Evolutionary conservation across 2,329 filamentous ascomycete species (phyloP).

Genomic region (Trematosphaeria pertusa): DNA sequence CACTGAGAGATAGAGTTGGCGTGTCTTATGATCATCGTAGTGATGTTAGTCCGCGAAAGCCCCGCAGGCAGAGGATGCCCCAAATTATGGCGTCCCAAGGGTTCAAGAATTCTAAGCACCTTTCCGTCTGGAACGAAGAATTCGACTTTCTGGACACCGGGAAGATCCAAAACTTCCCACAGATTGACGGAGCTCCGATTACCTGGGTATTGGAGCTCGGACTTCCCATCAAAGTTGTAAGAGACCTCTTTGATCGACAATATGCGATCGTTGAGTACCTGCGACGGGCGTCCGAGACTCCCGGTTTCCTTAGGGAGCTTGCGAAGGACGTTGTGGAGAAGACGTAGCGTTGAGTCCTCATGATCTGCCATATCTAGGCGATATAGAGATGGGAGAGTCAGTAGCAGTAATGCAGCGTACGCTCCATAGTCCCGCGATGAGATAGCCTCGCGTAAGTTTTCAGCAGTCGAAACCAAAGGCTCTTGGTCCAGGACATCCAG

Average conservation of each 20-base stretch:
- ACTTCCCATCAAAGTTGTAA: slow-evolving; percentile 26
- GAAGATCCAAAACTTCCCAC: slow-evolving; percentile 23
- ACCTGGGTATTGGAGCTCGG: slow-evolving; percentile 17
- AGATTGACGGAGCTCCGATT: slow-evolving; percentile 9
- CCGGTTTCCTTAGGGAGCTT: slow-evolving; percentile 19
- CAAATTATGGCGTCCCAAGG: no score
- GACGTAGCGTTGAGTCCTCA: slow-evolving; percentile 25
- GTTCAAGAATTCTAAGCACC: slow-evolving; percentile 1
- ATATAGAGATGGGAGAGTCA: slow-evolving; percentile 27
- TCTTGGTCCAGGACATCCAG: slow-evolving; percentile 20
- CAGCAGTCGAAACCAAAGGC: slow-evolving; percentile 19
- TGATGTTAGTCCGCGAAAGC: slow-evolving; percentile 27
- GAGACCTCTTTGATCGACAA: slow-evolving; percentile 24
- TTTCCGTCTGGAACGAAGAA: slow-evolving; percentile 15
- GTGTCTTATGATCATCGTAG: slow-evolving; percentile 27
- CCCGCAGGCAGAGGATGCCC: no score
- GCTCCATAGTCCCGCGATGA: slow-evolving; percentile 32
- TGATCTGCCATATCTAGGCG: slow-evolving; percentile 27
- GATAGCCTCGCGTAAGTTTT: slow-evolving; percentile 28
- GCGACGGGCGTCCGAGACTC: slow-evolving; percentile 14
- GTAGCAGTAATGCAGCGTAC: slow-evolving; percentile 29
- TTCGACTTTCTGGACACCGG: slow-evolving; percentile 21
- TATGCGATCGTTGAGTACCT: slow-evolving; percentile 19
- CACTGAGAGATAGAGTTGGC: slow-evolving; percentile 13
- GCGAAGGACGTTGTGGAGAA: slow-evolving; percentile 22